phyloP scores from a whole-genome alignment of 2,329 filamentous ascomycete genomes.

The Zymoseptoria tritici region DNA sequence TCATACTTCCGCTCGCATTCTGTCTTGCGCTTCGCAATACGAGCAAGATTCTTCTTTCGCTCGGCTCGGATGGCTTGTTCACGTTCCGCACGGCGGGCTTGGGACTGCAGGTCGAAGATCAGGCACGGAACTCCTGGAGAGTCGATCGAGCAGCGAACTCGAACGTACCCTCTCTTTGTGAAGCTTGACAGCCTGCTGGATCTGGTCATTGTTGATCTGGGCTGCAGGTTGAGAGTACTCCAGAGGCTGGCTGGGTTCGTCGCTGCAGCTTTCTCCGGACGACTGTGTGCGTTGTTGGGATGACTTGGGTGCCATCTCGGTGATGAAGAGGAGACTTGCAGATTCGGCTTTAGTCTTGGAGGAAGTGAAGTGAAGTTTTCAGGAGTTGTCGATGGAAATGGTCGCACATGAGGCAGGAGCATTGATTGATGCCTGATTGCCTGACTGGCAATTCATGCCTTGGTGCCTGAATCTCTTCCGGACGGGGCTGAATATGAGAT shows the following conservation, averaged over 20 bases:
- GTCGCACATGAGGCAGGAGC: not conserved
- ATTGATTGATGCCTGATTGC: not conserved
- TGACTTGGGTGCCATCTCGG: not conserved
- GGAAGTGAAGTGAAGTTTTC: not conserved
- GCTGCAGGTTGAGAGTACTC: not conserved
- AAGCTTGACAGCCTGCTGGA: not conserved
- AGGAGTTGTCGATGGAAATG: not conserved
- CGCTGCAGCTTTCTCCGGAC: not conserved
- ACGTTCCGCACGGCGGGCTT: slow-evolving; percentile 4
- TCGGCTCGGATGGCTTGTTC: slow-evolving; percentile 10
- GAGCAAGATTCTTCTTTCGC: slow-evolving; percentile 4
- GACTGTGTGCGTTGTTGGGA: not conserved
- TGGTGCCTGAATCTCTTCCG: not conserved
- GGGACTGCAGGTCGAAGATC: not conserved
- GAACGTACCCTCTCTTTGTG: not conserved
- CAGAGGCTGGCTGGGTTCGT: not conserved
- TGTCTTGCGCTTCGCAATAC: slow-evolving; percentile 7
- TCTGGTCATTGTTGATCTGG: not conserved
- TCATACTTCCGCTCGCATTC: slow-evolving; percentile 3
- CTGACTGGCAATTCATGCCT: not conserved
- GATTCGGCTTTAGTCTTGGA: not conserved
- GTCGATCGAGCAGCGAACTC: too few species aligned
- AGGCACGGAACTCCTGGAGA: not conserved
- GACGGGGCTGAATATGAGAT: not conserved
- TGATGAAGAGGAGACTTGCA: not conserved